Evolutionary conservation across 176 grass and related monocot genomes (phyloP).

Genomic region (Triticum timopheevii): DNA sequence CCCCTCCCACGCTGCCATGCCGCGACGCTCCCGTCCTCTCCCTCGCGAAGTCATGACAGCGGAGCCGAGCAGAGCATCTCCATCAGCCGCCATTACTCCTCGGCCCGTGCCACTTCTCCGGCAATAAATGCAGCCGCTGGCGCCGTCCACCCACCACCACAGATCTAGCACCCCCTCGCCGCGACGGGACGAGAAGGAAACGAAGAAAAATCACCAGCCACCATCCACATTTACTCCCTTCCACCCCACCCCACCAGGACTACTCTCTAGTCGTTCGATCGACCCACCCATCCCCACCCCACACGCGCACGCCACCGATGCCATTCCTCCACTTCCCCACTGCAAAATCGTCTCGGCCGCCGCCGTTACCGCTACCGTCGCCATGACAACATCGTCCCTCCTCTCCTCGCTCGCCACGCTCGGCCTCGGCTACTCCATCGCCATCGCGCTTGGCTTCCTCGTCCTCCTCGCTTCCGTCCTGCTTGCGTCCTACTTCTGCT

Average conservation of each 20-base stretch:
- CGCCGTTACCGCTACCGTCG: background rate
- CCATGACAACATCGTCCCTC: constrained; percentile 29
- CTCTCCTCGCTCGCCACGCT: constrained; percentile 49
- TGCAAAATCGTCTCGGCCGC: constrained; percentile 9
- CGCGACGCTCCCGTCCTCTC: background rate
- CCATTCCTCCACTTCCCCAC: constrained; percentile 30
- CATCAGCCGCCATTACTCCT: constrained; percentile 43
- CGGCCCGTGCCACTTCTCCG: constrained; percentile 33
- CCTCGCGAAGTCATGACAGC: background rate
- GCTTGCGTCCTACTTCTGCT: constrained; percentile 49
- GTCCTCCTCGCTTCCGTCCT: constrained; percentile 50
- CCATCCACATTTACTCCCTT: constrained; percentile 50
- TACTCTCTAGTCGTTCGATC: background rate
- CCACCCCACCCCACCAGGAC: constrained; percentile 3
- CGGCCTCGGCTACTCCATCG: constrained; percentile 62
- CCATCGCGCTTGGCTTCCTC: constrained; percentile 62
- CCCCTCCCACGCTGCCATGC: background rate
- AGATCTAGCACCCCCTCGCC: constrained; percentile 28
- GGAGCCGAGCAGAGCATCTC: background rate
- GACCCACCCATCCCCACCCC: background rate
- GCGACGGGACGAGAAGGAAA: background rate
- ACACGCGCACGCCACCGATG: constrained; percentile 37
- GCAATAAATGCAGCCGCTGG: constrained; percentile 57
- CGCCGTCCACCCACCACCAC: constrained; percentile 56
- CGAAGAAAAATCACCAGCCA: constrained; percentile 34